Evolutionary conservation across 2,329 filamentous ascomycete species (phyloP).

Genomic region (Fonsecaea erecta): DNA sequence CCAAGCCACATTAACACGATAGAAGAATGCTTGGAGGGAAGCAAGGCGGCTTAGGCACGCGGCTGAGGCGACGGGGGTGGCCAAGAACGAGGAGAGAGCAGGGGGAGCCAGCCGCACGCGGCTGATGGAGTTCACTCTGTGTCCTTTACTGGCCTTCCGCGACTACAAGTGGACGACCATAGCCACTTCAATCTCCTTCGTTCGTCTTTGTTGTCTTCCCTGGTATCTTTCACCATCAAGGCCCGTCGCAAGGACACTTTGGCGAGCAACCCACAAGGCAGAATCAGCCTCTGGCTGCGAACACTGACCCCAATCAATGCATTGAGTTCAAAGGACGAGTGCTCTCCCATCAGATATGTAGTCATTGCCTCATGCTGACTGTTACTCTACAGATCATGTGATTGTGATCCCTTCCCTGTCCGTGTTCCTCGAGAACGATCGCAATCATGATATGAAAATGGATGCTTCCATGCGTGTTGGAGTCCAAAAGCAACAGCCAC

Average conservation of each 20-base stretch:
- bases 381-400: neutral
- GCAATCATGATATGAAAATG: neutral
- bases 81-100: neutral
- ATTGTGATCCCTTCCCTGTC: neutral
- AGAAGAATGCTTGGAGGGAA: constrained; percentile 7
- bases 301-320: neutral
- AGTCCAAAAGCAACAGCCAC: neutral
- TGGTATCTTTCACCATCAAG: neutral
- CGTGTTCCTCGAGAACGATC: neutral
- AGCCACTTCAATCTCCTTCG: neutral
- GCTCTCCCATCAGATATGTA: neutral
- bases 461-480: neutral
- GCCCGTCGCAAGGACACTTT: neutral
- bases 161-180: neutral
- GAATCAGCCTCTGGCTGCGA: neutral
- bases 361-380: neutral
- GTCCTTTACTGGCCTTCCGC: neutral
- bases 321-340: neutral
- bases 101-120: neutral
- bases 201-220: neutral
- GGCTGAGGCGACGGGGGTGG: constrained; percentile 10
- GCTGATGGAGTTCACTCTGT: neutral
- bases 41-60: constrained; percentile 8
- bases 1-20: constrained; percentile 5
- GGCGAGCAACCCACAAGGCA: neutral